Conservation (phyloP, 2,329 filamentous ascomycete genomes). For the Orbilia oligospora region DNA sequence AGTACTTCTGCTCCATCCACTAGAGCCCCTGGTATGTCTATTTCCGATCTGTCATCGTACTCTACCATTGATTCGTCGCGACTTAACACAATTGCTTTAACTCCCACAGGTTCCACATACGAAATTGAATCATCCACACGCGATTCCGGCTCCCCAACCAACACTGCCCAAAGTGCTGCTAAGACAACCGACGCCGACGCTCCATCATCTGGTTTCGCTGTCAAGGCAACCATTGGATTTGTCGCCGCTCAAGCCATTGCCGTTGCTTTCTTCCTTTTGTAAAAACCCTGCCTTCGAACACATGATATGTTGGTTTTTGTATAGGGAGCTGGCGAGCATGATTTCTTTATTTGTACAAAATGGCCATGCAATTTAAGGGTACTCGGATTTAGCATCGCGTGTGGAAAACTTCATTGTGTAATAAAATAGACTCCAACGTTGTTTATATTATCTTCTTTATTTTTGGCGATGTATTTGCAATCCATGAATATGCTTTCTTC, state of each 20-base stretch:
- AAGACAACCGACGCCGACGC: slow-evolving; percentile 43
- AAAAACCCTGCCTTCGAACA: slow-evolving; percentile 14
- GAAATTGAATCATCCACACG: slow-evolving; percentile 31
- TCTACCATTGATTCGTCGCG: slow-evolving; percentile 14
- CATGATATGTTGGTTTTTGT: slow-evolving; percentile 25
- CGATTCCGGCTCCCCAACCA: slow-evolving; percentile 10
- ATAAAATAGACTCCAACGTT: slow-evolving; percentile 54
- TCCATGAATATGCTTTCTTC: slow-evolving; percentile 6
- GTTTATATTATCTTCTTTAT: slow-evolving; percentile 30
- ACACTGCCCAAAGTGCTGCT: slow-evolving; percentile 29
- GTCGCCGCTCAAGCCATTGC: slow-evolving; percentile 37
- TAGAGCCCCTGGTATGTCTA: slow-evolving; percentile 44
- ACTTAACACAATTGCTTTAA: slow-evolving; percentile 25
- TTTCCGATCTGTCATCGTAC: not conserved
- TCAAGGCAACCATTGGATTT: slow-evolving; percentile 44
- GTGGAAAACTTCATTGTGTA: slow-evolving; percentile 49
- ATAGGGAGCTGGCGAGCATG: slow-evolving; percentile 11
- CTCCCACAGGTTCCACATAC: slow-evolving; percentile 47
- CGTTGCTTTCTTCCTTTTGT: slow-evolving; percentile 60
- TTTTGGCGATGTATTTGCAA: slow-evolving; percentile 14
- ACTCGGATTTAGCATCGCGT: slow-evolving; percentile 55
- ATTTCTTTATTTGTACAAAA: slow-evolving; percentile 36
- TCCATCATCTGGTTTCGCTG: slow-evolving; percentile 38
- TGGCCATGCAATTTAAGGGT: slow-evolving; percentile 34
- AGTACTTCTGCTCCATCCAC: slow-evolving; percentile 38